A percentile compares a stretch with the other conserved stretches of the same genome.
Evolutionary conservation across 345 rosid genomes (phyloP).

Genomic region (Mallotus nudiflorus): DNA sequence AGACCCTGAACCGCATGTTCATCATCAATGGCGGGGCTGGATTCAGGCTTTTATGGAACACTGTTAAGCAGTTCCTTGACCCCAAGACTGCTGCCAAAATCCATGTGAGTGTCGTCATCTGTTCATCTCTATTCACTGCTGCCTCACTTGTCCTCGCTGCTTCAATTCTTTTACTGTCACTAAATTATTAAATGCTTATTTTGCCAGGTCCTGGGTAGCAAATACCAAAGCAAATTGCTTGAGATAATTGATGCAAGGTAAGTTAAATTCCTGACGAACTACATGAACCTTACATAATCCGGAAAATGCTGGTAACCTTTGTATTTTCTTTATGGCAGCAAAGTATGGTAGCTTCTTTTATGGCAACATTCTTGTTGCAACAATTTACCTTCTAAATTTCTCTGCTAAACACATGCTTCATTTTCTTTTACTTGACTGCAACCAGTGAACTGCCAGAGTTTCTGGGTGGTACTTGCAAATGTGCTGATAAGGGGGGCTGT

Average conservation of each 20-base stretch:
- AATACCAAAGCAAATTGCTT: constrained; percentile 87
- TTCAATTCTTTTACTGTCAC: constrained; percentile 3
- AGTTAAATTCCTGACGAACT: constrained; percentile 17
- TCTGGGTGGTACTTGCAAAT: constrained; percentile 84
- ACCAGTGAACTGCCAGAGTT: constrained; percentile 86
- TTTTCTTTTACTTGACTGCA: constrained; percentile 8
- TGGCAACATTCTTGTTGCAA: not conserved
- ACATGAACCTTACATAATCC: not conserved
- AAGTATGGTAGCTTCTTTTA: not conserved
- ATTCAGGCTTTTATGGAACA: constrained; percentile 87
- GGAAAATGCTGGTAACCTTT: too few species aligned
- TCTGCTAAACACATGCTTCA: not conserved
- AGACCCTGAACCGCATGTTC: constrained; percentile 93
- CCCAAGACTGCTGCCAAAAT: constrained; percentile 89
- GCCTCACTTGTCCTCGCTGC: not conserved
- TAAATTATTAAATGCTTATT: constrained; percentile 20
- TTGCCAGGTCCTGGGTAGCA: constrained; percentile 82
- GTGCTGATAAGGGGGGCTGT: constrained; percentile 86
- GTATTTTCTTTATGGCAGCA: too few species aligned
- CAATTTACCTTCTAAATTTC: not conserved
- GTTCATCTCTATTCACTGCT: not conserved
- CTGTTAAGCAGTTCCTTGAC: constrained; percentile 75
- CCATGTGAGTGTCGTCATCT: constrained; percentile 46
- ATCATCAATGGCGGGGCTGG: constrained; percentile 94
- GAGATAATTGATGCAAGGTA: constrained; percentile 78